Conservation (phyloP, 371 early-diverging fungal genomes). For the Rhizopus sp. region DNA sequence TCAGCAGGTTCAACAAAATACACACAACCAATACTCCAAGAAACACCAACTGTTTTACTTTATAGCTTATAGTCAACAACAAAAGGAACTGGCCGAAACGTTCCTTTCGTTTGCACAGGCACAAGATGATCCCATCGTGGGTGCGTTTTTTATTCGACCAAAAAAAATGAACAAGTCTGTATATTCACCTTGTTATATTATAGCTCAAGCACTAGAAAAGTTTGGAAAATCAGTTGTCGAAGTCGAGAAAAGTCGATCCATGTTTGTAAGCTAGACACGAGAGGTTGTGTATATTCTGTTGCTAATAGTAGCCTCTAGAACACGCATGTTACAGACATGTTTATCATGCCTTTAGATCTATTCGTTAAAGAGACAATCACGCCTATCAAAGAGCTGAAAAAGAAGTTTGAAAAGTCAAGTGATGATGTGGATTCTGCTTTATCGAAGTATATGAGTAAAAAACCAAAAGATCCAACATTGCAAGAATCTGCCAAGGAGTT, state of each 20-base stretch:
- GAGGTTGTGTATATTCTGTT: neutral
- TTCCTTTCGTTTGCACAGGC: conserved; percentile 53
- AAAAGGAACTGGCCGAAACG: conserved; percentile 56
- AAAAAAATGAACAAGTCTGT: neutral
- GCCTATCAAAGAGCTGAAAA: conserved; percentile 67
- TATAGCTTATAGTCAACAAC: conserved; percentile 54
- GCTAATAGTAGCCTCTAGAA: conserved; percentile 34
- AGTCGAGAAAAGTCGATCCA: conserved; percentile 61
- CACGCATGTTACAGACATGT: conserved; percentile 64
- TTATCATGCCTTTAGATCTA: conserved; percentile 63
- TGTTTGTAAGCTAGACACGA: conserved; percentile 50
- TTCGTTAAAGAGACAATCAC: conserved; percentile 59
- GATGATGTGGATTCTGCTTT: conserved; percentile 68
- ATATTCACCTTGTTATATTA: neutral
- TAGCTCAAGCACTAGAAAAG: conserved; percentile 39
- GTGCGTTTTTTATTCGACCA: conserved; percentile 32
- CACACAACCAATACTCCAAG: no score
- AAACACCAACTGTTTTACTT: neutral
- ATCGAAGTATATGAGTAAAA: conserved; percentile 63
- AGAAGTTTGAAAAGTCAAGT: conserved; percentile 63
- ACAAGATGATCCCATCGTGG: conserved; percentile 64
- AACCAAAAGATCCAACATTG: conserved; percentile 59
- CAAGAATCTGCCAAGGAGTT: conserved; percentile 64
- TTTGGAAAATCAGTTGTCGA: conserved; percentile 57
- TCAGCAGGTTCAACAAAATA: conserved; percentile 31